phyloP scores from a whole-genome alignment of 176 grass and related monocot species.

The Lolium rigidum region DNA sequence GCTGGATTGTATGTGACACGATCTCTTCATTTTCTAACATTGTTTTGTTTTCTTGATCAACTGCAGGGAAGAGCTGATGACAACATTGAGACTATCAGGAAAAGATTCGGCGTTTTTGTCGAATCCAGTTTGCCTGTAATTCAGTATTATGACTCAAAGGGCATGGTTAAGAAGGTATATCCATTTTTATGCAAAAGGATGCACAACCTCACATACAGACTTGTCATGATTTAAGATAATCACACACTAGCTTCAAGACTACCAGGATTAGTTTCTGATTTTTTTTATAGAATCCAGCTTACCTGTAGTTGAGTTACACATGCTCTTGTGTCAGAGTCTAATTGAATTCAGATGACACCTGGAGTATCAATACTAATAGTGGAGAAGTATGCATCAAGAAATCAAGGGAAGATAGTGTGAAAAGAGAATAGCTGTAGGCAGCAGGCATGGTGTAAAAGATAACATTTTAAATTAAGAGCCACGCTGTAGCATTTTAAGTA shows the following conservation, averaged over 20 bases:
- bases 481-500: not conserved
- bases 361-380: conserved; percentile 5
- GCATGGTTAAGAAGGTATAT: conserved; percentile 70
- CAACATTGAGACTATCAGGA: conserved; percentile 79
- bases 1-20: not conserved
- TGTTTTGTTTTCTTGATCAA: conserved; percentile 35
- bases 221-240: not conserved
- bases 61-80: conserved; percentile 69
- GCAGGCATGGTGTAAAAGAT: not conserved
- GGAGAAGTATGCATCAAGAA: not conserved
- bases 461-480: not conserved
- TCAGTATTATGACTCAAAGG: conserved; percentile 54
- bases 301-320: conserved; percentile 36
- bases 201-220: not conserved
- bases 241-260: conserved; percentile 10
- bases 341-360: not conserved
- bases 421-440: not conserved
- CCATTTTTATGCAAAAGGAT: not conserved
- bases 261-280: conserved; percentile 57
- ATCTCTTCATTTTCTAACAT: conserved; percentile 12
- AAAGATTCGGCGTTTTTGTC: conserved; percentile 61
- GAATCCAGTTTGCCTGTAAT: conserved; percentile 68
- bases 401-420: not conserved
- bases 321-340: not conserved
- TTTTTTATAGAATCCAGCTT: conserved; percentile 51